Evolutionary conservation across 257 asterid species (phyloP).

Genomic region (Asclepias syriaca): DNA sequence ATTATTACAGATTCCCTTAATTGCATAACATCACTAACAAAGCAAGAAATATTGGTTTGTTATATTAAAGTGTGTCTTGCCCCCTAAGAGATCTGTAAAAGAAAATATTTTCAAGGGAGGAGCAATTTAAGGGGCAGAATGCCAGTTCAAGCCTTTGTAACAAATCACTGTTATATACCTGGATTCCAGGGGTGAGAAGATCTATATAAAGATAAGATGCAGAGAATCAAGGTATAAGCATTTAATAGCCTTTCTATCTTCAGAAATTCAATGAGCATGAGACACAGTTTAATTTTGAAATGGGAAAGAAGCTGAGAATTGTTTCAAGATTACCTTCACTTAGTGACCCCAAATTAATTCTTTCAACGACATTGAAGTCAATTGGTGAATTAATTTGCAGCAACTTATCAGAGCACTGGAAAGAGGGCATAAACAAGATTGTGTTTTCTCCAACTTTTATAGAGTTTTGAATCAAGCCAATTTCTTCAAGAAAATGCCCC

Average conservation of each 20-base stretch:
- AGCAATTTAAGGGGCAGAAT: neutral
- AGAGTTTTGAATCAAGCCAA: constrained; percentile 62
- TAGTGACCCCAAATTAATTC: constrained; percentile 65
- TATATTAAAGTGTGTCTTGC: neutral
- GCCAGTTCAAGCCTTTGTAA: neutral
- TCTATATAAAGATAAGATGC: constrained; percentile 1
- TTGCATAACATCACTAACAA: constrained; percentile 2
- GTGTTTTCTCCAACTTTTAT: constrained; percentile 69
- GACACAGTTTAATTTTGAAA: neutral
- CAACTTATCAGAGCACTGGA: constrained; percentile 46
- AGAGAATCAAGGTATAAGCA: neutral
- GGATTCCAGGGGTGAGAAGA: neutral
- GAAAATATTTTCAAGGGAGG: neutral
- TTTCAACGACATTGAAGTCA: constrained; percentile 64
- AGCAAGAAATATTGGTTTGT: neutral
- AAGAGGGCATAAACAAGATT: constrained; percentile 79
- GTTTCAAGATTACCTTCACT: constrained; percentile 59
- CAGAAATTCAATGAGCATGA: neutral
- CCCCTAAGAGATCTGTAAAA: neutral
- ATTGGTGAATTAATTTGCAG: constrained; percentile 51
- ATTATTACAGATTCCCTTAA: neutral
- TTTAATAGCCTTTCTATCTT: neutral
- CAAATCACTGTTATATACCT: neutral
- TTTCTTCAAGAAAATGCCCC: constrained; percentile 39
- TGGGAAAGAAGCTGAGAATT: neutral